Percentiles rank a stretch among this genome's conserved stretches.
Conservation (phyloP, 495 filamentous ascomycete species). For the Penicillium lividum region DNA sequence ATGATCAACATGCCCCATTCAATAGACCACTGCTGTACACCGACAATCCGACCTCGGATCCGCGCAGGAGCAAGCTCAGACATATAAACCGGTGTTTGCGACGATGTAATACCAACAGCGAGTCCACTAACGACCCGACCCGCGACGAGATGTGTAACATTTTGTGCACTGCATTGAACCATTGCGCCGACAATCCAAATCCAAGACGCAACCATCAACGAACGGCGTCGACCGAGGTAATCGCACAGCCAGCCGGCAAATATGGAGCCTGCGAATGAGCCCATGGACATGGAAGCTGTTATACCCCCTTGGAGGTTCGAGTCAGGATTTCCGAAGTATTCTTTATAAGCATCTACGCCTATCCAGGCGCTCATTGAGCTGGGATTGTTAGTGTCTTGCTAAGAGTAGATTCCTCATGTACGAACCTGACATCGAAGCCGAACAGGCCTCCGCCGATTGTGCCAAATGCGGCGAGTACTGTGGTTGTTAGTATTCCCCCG, state of each 20-base stretch:
- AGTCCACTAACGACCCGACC: slow-evolving; percentile 73
- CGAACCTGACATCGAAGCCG: slow-evolving; percentile 47
- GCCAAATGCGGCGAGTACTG: slow-evolving; percentile 52
- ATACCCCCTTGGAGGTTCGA: slow-evolving; percentile 61
- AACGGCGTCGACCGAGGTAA: slow-evolving; percentile 61
- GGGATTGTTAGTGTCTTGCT: background rate
- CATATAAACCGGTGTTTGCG: slow-evolving; percentile 80
- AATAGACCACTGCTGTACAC: slow-evolving; percentile 76
- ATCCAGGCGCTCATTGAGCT: slow-evolving; percentile 73
- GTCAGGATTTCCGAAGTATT: slow-evolving; percentile 66
- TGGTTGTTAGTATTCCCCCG: slow-evolving; percentile 1
- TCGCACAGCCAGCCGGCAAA: slow-evolving; percentile 68
- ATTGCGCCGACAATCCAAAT: slow-evolving; percentile 72
- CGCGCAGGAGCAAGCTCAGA: slow-evolving; percentile 70
- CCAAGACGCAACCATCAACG: slow-evolving; percentile 65
- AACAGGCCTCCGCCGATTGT: slow-evolving; percentile 50
- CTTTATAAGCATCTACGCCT: slow-evolving; percentile 65
- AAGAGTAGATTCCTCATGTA: background rate
- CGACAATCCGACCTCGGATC: slow-evolving; percentile 67
- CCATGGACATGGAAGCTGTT: slow-evolving; percentile 62
- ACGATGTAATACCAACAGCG: slow-evolving; percentile 72
- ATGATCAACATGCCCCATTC: slow-evolving; percentile 69
- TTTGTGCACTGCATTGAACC: slow-evolving; percentile 62
- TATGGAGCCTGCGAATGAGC: slow-evolving; percentile 64
- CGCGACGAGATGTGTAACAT: slow-evolving; percentile 63